A percentile compares a stretch with the other conserved stretches of the same genome.
phyloP scores from a whole-genome alignment of 176 grass and related monocot genomes.

The Elaeis guineensis region DNA sequence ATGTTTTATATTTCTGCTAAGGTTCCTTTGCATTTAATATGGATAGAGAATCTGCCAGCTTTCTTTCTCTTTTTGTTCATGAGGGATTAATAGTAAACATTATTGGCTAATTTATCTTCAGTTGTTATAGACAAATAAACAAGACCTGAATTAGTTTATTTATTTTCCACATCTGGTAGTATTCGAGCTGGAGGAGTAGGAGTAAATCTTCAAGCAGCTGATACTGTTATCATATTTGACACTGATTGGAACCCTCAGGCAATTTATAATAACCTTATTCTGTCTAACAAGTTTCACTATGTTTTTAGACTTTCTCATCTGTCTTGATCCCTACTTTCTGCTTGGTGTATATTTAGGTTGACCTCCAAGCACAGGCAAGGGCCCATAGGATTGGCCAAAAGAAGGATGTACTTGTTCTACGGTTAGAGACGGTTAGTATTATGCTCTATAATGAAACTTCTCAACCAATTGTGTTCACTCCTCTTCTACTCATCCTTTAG shows the following conservation, averaged over 20 bases:
- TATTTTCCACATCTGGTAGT: constrained; percentile 32
- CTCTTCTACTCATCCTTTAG: too few species aligned
- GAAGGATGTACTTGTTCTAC: constrained; percentile 98
- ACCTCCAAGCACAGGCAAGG: constrained; percentile 97
- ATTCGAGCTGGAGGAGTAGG: constrained; percentile 98
- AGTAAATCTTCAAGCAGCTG: constrained; percentile 98
- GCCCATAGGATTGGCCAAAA: constrained; percentile 99
- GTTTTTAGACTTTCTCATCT: constrained; percentile 7
- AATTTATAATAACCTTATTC: constrained; percentile 8
- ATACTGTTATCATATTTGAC: constrained; percentile 99
- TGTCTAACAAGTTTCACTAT: too few species aligned
- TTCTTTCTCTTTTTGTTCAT: too few species aligned
- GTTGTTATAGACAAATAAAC: too few species aligned
- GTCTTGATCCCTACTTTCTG: neutral
- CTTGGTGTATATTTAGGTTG: constrained; percentile 54
- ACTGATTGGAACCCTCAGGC: constrained; percentile 99
- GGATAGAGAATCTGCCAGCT: too few species aligned
- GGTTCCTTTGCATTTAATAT: constrained; percentile 23
- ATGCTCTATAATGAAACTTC: constrained; percentile 3
- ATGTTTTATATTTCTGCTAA: constrained; percentile 95
- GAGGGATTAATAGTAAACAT: too few species aligned
- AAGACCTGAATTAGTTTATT: too few species aligned
- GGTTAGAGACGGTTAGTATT: constrained; percentile 81
- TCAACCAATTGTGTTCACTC: neutral
- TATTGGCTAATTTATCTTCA: too few species aligned